Conservation (phyloP, 805 yeast genomes). For the Nakazawaea ernobii region DNA sequence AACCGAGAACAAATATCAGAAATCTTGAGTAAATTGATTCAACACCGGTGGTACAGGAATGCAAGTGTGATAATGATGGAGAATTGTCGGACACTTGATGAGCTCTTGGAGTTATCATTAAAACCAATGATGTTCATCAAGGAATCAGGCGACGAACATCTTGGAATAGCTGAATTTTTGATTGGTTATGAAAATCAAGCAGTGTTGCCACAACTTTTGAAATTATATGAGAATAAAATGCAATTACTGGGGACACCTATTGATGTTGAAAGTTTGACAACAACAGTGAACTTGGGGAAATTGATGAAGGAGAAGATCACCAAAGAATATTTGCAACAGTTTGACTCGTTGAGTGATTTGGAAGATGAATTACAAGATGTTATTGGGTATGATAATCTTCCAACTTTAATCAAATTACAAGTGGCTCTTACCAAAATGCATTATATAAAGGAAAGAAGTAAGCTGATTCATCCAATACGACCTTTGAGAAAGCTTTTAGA, state of each 20-base stretch:
- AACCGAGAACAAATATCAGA: neutral
- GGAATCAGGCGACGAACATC: neutral
- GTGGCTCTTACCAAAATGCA: neutral
- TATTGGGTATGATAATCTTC: neutral
- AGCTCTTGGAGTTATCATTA: neutral
- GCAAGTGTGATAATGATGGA: neutral
- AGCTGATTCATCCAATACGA: too few species aligned
- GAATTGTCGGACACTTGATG: neutral
- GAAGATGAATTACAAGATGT: neutral
- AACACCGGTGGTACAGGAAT: conserved; percentile 6
- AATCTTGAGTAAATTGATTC: neutral
- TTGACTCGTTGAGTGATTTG: neutral
- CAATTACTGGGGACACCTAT: neutral
- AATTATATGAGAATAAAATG: neutral
- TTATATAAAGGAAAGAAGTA: too few species aligned
- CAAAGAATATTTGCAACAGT: neutral
- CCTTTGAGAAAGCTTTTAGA: too few species aligned
- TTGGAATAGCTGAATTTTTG: conserved; percentile 2
- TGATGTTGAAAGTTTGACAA: neutral
- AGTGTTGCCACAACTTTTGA: neutral
- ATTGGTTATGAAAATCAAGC: neutral
- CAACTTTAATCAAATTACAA: neutral
- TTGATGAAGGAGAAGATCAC: neutral
- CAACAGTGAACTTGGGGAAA: neutral
- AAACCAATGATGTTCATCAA: neutral